phyloP scores from a whole-genome alignment of 176 grass and related monocot species.

The Oryza longistaminata region DNA sequence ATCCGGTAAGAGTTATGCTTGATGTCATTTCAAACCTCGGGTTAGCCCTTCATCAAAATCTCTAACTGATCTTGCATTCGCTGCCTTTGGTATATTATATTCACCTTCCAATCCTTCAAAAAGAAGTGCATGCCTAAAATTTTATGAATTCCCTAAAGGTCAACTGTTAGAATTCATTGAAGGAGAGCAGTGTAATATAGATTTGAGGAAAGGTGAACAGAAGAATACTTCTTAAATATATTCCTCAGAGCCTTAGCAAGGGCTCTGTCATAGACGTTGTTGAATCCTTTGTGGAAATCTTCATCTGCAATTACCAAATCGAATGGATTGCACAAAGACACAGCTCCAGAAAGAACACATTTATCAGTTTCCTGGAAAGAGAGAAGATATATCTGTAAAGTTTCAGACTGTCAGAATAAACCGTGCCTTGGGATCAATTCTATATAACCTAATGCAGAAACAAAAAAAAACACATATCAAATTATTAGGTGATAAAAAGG shows the following conservation, averaged over 20 bases:
- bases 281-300: constrained; percentile 97
- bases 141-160: constrained; percentile 42
- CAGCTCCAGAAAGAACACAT: constrained; percentile 82
- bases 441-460: background rate
- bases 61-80: constrained; percentile 79
- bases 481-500: background rate
- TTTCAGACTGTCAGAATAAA: constrained; percentile 7
- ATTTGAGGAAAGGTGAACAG: constrained; percentile 19
- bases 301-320: constrained; percentile 96
- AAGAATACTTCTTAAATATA: constrained; percentile 82
- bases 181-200: constrained; percentile 19
- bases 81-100: constrained; percentile 80
- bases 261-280: constrained; percentile 89
- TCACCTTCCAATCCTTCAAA: constrained; percentile 86
- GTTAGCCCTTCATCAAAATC: constrained; percentile 98
- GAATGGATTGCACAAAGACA: constrained; percentile 96
- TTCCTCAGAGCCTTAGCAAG: constrained; percentile 61
- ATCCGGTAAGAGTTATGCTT: background rate
- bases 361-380: constrained; percentile 71
- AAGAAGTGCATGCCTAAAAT: constrained; percentile 74
- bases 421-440: background rate
- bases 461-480: background rate
- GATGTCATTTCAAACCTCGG: constrained; percentile 46
- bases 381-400: background rate
- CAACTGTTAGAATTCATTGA: constrained; percentile 32